Percentiles rank a stretch among this genome's conserved stretches.
These are phyloP conservation scores for Leccinum angustisporum DNA, from an alignment of 1,284 basidiomycete species.

Conservation along the genomic window DNA sequence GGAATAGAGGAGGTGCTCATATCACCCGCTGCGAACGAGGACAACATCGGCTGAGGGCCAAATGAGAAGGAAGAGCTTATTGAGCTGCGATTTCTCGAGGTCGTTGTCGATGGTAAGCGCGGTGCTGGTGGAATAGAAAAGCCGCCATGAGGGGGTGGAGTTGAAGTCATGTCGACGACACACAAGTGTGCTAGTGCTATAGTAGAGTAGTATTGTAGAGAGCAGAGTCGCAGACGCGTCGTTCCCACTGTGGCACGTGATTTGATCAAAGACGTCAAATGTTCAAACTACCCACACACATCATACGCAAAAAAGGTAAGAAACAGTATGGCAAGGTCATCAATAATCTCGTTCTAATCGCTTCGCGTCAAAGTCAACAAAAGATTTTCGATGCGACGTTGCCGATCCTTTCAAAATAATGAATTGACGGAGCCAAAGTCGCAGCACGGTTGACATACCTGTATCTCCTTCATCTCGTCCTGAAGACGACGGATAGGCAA, in stretches of 20 bases:
- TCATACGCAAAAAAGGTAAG: no score
- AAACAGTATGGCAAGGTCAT: neutral
- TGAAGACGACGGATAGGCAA: constrained; percentile 64
- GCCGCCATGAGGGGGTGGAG: constrained; percentile 30
- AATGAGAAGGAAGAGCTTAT: constrained; percentile 82
- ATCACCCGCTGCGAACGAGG: constrained; percentile 63
- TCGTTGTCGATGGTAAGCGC: constrained; percentile 29
- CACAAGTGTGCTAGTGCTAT: neutral
- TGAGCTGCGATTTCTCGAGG: constrained; percentile 50
- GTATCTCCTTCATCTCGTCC: constrained; percentile 79
- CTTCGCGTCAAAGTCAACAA: constrained; percentile 53
- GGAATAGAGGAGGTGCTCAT: constrained; percentile 53
- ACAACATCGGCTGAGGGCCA: constrained; percentile 69
- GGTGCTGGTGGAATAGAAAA: constrained; percentile 30
- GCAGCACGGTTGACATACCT: constrained; percentile 46
- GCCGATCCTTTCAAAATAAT: constrained; percentile 55
- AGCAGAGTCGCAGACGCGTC: no score
- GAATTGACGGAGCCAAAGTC: constrained; percentile 2
- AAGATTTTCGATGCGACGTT: constrained; percentile 74
- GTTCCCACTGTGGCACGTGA: no score
- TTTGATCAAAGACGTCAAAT: no score
- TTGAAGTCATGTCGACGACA: constrained; percentile 29
- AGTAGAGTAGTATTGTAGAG: no score
- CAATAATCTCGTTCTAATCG: constrained; percentile 34
- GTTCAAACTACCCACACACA: no score